phyloP scores from a whole-genome alignment of 805 yeast species.

The Zygosaccharomyces kombuchaensis region DNA sequence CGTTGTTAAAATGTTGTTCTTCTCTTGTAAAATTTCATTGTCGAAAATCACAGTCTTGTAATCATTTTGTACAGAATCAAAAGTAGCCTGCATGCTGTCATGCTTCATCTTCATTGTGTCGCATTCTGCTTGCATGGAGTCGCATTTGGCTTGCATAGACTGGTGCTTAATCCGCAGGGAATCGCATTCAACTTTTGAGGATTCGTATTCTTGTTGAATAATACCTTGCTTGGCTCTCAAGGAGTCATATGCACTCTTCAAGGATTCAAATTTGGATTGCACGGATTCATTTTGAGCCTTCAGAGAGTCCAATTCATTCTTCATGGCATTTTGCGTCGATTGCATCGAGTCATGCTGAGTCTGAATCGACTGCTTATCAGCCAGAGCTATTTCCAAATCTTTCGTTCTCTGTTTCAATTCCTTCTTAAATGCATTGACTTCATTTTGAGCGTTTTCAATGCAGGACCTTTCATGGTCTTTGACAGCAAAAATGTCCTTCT shows the following conservation, averaged over 20 bases:
- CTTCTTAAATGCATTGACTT: constrained; percentile 1
- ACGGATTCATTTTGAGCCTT: constrained; percentile 1
- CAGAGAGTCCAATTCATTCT: not conserved
- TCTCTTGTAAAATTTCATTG: constrained; percentile 14
- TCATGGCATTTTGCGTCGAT: not conserved
- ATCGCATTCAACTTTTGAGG: not conserved
- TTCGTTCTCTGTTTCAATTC: constrained; percentile 4
- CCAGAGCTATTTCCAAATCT: not conserved
- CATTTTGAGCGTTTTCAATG: constrained; percentile 3
- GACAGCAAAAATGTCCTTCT: constrained; percentile 6
- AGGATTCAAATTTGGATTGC: constrained; percentile 1
- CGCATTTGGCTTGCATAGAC: not conserved
- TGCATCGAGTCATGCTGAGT: not conserved
- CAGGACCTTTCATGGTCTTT: constrained; percentile 6
- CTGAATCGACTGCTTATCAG: not conserved
- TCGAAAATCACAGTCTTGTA: constrained; percentile 11
- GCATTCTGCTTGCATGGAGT: not conserved
- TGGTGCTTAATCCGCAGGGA: not conserved
- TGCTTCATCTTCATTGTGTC: not conserved
- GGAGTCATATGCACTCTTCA: constrained; percentile 3
- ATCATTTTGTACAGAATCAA: constrained; percentile 1
- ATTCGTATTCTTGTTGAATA: not conserved
- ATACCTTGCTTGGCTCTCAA: not conserved
- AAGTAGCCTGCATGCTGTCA: not conserved
- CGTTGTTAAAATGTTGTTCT: constrained; percentile 11